Base-by-base conservation (phyloP, 768 basidiomycete genomes). In the Lanmaoa pseudosensibilis region DNA sequence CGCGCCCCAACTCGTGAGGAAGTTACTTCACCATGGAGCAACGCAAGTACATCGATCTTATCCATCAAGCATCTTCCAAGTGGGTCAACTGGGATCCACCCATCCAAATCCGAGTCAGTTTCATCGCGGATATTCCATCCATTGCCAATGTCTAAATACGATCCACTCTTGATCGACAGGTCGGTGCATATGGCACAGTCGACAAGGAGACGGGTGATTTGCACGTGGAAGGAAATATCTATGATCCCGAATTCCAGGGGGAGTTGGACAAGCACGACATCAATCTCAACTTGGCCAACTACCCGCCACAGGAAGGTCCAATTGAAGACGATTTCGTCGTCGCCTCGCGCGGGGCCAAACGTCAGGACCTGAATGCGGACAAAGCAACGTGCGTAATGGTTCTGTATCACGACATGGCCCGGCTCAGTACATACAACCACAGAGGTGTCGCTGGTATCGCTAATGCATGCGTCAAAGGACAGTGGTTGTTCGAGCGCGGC, bases 31-130 rank as follows among this genome's bases (percentile, higher is more conserved):
- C 13, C 21, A 67, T 68, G 60, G n/a, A 52, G 27, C 67, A 59
- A 41, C 66, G 74, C 54, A 76, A 75, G 55, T 75, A 64, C 58
- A 65, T 74, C 34, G 74, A 75, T 41, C 69, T 76, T n/a, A 71
- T 76, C 36, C 62, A 45, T 10, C 21, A 40, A 3, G 51, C 47
- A 4, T 71, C 73, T 13, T 71, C 68, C 21, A 75, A 75, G 56
- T 75, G 69, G 70, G 71, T 72, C 25, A 76, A 69, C 41, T 75
- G 75, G 74, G 72, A 76, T 40, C 73, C 74, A 0, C 66, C 65
- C 10, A 59, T 59, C 33, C 51, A 52, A 25, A 58, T 73, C 48
- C 48, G 58, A 50, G 73, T 72, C 39, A 27, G 67, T 59, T 19
- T 51, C 44, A 15, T 39, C 32, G 0, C n/a, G 5, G 4, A 38